phyloP scores from a whole-genome alignment of 176 grass and related monocot genomes.

The Carex pumila region DNA sequence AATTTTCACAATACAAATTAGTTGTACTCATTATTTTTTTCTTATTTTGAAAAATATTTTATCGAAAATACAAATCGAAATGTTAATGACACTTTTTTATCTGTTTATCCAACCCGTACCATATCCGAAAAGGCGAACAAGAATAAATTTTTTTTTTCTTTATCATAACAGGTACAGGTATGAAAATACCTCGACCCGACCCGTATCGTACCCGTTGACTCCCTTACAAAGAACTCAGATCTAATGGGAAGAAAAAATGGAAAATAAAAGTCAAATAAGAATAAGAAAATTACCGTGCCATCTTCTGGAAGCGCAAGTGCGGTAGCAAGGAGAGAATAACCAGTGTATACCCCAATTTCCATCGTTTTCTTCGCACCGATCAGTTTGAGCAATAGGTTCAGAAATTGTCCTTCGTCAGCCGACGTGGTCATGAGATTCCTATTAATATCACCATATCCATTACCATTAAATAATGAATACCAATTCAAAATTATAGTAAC shows the following conservation, averaged over 20 bases:
- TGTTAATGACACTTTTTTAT: no score
- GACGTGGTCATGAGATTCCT: slow-evolving; percentile 88
- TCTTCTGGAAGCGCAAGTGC: slow-evolving; percentile 84
- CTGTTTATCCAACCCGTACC: no score
- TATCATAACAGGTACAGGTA: no score
- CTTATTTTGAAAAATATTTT: no score
- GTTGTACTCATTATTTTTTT: no score
- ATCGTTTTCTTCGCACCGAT: slow-evolving; percentile 94
- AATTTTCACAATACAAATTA: no score
- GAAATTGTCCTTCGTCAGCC: slow-evolving; percentile 87
- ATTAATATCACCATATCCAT: not conserved
- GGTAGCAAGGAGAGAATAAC: slow-evolving; percentile 95
- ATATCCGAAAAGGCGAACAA: no score
- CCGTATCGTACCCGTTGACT: no score
- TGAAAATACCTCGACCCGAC: no score
- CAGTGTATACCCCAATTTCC: slow-evolving; percentile 98
- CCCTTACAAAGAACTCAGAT: slow-evolving; percentile 5
- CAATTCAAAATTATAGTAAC: not conserved
- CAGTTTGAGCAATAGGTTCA: slow-evolving; percentile 79
- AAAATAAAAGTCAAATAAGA: slow-evolving; percentile 4
- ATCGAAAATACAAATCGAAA: no score
- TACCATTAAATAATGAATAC: not conserved
- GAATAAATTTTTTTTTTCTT: no score
- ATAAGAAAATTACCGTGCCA: slow-evolving; percentile 45
- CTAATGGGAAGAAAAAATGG: not conserved